phyloP scores from a whole-genome alignment of 1,139 yeast species.

The Kodamaea ohmeri region DNA sequence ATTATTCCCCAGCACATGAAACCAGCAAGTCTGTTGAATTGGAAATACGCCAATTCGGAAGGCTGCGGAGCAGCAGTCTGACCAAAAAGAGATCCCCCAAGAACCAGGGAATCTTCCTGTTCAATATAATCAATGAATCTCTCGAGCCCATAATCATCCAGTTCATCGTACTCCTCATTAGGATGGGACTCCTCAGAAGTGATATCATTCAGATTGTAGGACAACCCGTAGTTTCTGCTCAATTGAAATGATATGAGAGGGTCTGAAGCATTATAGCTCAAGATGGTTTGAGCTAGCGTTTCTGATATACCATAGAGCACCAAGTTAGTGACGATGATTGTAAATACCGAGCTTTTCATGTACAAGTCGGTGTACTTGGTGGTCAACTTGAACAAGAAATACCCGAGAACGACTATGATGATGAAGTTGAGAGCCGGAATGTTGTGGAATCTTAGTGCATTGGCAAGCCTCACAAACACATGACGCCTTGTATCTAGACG shows the following conservation, averaged over 20 bases:
- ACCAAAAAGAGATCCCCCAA: slow-evolving; percentile 1
- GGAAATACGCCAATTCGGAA: slow-evolving; percentile 44
- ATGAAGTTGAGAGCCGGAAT: slow-evolving; percentile 55
- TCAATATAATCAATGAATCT: slow-evolving; percentile 39
- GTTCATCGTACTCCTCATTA: slow-evolving; percentile 24
- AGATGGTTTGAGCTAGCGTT: slow-evolving; percentile 75
- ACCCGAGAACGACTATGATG: slow-evolving; percentile 48
- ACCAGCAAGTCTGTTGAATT: slow-evolving; percentile 69
- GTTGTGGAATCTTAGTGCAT: slow-evolving; percentile 36
- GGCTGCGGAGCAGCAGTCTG: slow-evolving; percentile 9
- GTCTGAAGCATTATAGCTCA: slow-evolving; percentile 30
- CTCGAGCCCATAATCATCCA: slow-evolving; percentile 29
- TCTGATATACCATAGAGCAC: slow-evolving; percentile 87
- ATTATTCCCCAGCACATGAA: slow-evolving; percentile 87
- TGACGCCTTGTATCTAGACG: slow-evolving; percentile 6
- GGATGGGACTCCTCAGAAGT: slow-evolving; percentile 19
- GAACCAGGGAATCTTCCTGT: slow-evolving; percentile 21
- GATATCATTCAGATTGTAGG: slow-evolving; percentile 17
- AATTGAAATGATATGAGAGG: slow-evolving; percentile 24
- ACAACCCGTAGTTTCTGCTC: slow-evolving; percentile 15
- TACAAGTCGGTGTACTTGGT: slow-evolving; percentile 63
- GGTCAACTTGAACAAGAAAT: slow-evolving; percentile 50
- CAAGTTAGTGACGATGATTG: slow-evolving; percentile 80
- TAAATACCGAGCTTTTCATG: slow-evolving; percentile 61
- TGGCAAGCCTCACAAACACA: slow-evolving; percentile 27